Conservation (phyloP, 352 stramenopile genomes). For the Phytophthora citrophthora region DNA sequence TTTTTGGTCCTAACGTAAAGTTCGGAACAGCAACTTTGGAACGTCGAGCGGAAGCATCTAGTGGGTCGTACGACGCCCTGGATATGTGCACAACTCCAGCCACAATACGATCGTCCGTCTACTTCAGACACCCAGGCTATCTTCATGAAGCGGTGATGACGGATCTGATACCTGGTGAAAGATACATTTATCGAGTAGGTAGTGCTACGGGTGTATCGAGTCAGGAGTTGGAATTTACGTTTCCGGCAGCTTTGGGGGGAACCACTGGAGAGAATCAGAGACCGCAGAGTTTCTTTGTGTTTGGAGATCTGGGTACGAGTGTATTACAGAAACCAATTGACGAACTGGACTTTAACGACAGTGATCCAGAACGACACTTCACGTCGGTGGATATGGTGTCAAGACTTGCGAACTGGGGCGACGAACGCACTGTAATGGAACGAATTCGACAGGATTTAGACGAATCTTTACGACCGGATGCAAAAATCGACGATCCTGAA, state of each 20-base stretch:
- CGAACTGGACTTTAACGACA: conserved; percentile 31
- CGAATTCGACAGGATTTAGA: conserved; percentile 35
- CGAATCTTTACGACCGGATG: conserved; percentile 7
- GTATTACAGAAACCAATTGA: conserved; percentile 26
- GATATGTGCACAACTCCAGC: conserved; percentile 37
- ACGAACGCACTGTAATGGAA: conserved; percentile 38
- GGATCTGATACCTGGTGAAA: conserved; percentile 26
- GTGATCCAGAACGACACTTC: conserved; percentile 27
- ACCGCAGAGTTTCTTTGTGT: conserved; percentile 67
- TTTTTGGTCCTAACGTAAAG: conserved; percentile 36
- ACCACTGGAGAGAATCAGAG: conserved; percentile 13
- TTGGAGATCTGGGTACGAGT: conserved; percentile 60
- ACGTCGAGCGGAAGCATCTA: conserved; percentile 16
- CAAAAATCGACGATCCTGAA: conserved; percentile 35
- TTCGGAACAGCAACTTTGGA: conserved; percentile 30
- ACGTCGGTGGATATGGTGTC: conserved; percentile 29
- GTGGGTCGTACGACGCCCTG: conserved; percentile 24
- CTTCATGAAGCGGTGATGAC: conserved; percentile 43
- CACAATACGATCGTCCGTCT: conserved; percentile 23
- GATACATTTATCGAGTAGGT: conserved; percentile 40
- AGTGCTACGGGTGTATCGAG: conserved; percentile 28
- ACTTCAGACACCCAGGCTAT: conserved; percentile 37
- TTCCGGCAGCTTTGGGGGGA: conserved; percentile 26
- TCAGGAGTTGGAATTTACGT: conserved; percentile 34
- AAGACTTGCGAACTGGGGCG: conserved; percentile 25